These are phyloP conservation scores for Myxozyma vanderwaltii DNA, from an alignment of 805 yeast species.

Conservation along the genomic window DNA sequence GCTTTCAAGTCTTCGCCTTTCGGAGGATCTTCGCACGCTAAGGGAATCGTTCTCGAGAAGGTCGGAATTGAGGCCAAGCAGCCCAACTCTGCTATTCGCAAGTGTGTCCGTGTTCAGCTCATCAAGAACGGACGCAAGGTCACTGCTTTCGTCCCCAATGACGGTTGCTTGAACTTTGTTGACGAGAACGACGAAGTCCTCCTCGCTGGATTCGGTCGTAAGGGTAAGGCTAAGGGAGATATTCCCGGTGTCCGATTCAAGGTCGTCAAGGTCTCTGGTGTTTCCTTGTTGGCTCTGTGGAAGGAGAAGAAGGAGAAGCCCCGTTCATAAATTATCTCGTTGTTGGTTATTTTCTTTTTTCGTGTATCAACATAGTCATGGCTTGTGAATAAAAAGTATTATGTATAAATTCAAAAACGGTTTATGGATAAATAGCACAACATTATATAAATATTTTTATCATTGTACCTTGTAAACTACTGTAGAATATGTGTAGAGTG, in stretches of 20 bases:
- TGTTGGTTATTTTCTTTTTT: conserved; percentile 9
- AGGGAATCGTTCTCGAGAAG: conserved; percentile 99
- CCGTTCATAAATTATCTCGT: conserved; percentile 19
- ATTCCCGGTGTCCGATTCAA: conserved; percentile 99
- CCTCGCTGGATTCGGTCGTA: conserved; percentile 99
- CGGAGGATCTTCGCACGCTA: conserved; percentile 99
- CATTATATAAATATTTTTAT: no score
- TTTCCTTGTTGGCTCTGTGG: conserved; percentile 98
- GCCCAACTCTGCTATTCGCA: conserved; percentile 99
- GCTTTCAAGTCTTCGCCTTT: conserved; percentile 99
- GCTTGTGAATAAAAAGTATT: conserved; percentile 16
- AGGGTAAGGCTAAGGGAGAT: conserved; percentile 99
- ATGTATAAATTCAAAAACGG: conserved; percentile 11
- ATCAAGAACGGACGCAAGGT: conserved; percentile 99
- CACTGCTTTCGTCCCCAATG: conserved; percentile 99
- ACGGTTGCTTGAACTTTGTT: conserved; percentile 99
- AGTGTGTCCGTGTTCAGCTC: conserved; percentile 99
- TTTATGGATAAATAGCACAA: conserved; percentile 2
- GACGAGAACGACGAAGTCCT: conserved; percentile 99
- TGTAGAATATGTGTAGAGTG: no score
- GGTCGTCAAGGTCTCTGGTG: conserved; percentile 99
- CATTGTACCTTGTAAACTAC: no score
- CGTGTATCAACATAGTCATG: conserved; percentile 20
- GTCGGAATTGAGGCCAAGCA: conserved; percentile 99
- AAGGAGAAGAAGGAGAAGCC: conserved; percentile 99